A percentile compares a stretch with the other conserved stretches of the same genome.
Evolutionary conservation across 2,329 filamentous ascomycete genomes (phyloP).

Genomic region (Nemania sp.): DNA sequence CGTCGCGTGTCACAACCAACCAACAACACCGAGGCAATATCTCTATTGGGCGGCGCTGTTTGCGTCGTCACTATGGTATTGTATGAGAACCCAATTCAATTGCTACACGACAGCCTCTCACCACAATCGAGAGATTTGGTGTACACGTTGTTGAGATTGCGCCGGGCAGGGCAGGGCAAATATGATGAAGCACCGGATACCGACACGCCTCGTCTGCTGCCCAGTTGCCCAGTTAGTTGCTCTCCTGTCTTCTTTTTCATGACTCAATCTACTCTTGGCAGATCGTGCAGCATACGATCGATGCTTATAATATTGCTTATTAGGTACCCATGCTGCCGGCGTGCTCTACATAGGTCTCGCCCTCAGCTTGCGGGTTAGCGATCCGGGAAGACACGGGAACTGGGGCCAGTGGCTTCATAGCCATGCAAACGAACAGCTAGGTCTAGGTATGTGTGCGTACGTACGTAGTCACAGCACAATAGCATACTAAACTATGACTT

Average conservation of each 20-base stretch:
- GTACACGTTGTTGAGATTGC: conserved; percentile 39
- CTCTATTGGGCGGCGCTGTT: conserved; percentile 49
- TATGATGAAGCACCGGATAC: conserved; percentile 38
- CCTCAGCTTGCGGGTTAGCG: conserved; percentile 39
- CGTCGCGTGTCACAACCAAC: conserved; percentile 42
- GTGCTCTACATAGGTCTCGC: conserved; percentile 10
- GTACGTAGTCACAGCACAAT: conserved; percentile 19
- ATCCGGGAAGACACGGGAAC: conserved; percentile 37
- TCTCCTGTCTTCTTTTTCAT: background rate
- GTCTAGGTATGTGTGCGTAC: background rate
- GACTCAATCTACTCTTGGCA: background rate
- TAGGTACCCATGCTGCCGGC: conserved; percentile 34
- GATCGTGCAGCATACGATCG: conserved; percentile 3
- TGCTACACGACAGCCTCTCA: conserved; percentile 47
- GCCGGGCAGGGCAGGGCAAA: conserved; percentile 26
- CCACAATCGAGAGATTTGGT: conserved; percentile 45
- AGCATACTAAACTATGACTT: conserved; percentile 28
- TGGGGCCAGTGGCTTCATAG: conserved; percentile 37
- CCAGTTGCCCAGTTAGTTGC: background rate
- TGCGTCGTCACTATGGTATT: conserved; percentile 40
- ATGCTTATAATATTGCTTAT: conserved; percentile 20
- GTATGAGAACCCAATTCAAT: conserved; percentile 43
- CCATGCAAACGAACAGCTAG: conserved; percentile 34
- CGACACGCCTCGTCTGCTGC: conserved; percentile 44
- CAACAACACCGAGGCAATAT: conserved; percentile 25